Percentiles rank a stretch among this genome's conserved stretches.
These are phyloP conservation scores for Leishmania aethiopica DNA, from an alignment of 208 protist genomes.

Conservation along the genomic window DNA sequence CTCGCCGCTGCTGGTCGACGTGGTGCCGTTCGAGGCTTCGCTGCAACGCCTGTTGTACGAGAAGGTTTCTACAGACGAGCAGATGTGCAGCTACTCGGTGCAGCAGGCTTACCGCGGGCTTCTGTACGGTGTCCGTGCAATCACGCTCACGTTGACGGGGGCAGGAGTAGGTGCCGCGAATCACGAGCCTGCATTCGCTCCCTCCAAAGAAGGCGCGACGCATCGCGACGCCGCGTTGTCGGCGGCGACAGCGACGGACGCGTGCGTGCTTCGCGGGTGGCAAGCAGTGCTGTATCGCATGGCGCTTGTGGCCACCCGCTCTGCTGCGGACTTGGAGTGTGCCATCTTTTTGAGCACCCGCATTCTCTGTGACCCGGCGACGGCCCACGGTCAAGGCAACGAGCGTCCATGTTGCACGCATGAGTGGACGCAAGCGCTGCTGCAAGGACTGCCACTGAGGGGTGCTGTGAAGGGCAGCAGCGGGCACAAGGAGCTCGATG, in stretches of 20 bases:
- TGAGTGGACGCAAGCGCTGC: conserved; percentile 66
- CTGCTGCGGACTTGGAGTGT: conserved; percentile 25
- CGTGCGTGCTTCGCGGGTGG: conserved; percentile 36
- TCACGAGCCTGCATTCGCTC: background rate
- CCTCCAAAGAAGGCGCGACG: background rate
- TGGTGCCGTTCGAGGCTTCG: conserved; percentile 57
- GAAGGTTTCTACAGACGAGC: conserved; percentile 55
- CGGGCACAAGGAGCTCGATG: conserved; percentile 3
- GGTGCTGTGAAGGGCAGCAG: background rate
- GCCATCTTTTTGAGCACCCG: conserved; percentile 60
- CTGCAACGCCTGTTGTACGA: conserved; percentile 63
- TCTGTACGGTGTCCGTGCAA: conserved; percentile 44
- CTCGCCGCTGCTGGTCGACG: conserved; percentile 34
- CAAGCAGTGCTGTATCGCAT: conserved; percentile 55
- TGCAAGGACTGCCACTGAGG: conserved; percentile 20
- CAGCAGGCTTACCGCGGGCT: conserved; percentile 73
- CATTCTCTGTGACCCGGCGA: conserved; percentile 61
- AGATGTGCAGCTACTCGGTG: conserved; percentile 70
- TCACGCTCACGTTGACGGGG: conserved; percentile 4
- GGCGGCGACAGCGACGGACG: background rate
- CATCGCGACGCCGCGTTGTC: background rate
- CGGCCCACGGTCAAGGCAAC: conserved; percentile 79
- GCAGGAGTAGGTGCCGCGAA: no score
- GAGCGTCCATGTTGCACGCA: conserved; percentile 72
- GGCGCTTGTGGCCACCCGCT: conserved; percentile 31